Evolutionary conservation across 805 yeast species (phyloP), one percentile per base, ranked within the genome.

Genomic region (Scheffersomyces spartinae): DNA sequence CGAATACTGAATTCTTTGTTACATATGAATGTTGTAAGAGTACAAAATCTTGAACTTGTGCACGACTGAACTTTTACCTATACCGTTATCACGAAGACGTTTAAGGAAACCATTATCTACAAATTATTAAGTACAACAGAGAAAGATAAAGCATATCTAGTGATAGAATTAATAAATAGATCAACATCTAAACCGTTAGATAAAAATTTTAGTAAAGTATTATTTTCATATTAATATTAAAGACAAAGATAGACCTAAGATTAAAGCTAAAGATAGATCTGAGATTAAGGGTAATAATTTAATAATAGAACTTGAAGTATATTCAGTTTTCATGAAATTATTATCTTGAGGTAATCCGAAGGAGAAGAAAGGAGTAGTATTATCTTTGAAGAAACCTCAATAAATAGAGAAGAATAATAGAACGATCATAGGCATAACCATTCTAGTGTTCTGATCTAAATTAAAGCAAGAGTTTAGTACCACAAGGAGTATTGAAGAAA

Each of bases 21-120:
- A n/a, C n/a, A n/a, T n/a, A n/a, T n/a, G n/a, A n/a, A n/a, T n/a
- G n/a, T n/a, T n/a, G n/a, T n/a, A n/a, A n/a, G n/a, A n/a, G n/a
- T n/a, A n/a, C n/a, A n/a, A n/a, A n/a, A n/a, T n/a, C n/a, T n/a
- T n/a, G n/a, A n/a, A n/a, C n/a, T n/a, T n/a, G n/a, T n/a, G n/a
- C n/a, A n/a, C n/a, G n/a, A n/a, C n/a, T n/a, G n/a, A n/a, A n/a
- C n/a, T 17, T 15, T 15, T 15, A 24, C 24, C 26, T 23, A 40
- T 19, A 27, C 44, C 45, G 18, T 23, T 23, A 25, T 41, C 38
- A 15, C 44, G 44, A 15, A 37, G 27, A 20, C 30, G 23, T 23
- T 35, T 36, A 28, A 40, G 27, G 19, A 38, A 29, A 28, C 44
- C 45, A 29, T 38, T 37, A 40, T 42, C 44, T 18, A 37, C 25